Base-by-base conservation (phyloP, 305 asterid genomes). In the Salvia sclarea region DNA sequence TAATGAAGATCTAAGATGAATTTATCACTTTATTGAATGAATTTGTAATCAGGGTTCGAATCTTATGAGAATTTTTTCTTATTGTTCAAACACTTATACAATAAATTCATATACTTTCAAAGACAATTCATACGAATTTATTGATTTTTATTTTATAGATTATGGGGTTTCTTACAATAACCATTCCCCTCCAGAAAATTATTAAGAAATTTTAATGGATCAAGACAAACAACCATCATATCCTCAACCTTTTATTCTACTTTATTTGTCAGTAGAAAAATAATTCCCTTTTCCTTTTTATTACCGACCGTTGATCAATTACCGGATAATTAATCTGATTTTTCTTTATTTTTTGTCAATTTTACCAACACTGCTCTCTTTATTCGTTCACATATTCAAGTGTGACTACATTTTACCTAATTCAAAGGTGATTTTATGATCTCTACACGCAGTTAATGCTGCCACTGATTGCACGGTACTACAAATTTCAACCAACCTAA, bases 401-500 rank as follows among this genome's bases (percentile, higher is more conserved):
- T 16, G 14, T 17, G 18, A 45, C 40, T 22, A 4, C 6, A n/a
- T 13, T 20, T 20, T 24, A 53, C 75, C 71, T 56, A 61, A 66
- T 22, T 47, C 59, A 56, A 55, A 64, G 69, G 72, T 48, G 78
- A 61, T 35, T 22, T 77, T 50, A 69, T 37, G 8, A 49, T 31
- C 38, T 35, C 28, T 12, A 49, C 28, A 69, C 41, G 57, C 58
- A 69, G 31, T 64, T 45, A 56, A 71, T 77, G 75, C 65, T 40
- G 28, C 49, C 66, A 40, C 21, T 25, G 2, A 12, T n/a, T 12
- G 44, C 6, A 49, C 54, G 17, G 44, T 9, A 49, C 54, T 60
- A 68, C 16, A 40, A 71, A 70, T 67, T 53, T 24, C 78, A 31
- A 75, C 76, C 78, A 31, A 74, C 71, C 77, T 64, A 70, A 56